Percentiles rank a stretch among this genome's conserved stretches.
These are phyloP conservation scores for Sporothrix luriei DNA, from an alignment of 2,329 filamentous ascomycete species.

Conservation along the genomic window DNA sequence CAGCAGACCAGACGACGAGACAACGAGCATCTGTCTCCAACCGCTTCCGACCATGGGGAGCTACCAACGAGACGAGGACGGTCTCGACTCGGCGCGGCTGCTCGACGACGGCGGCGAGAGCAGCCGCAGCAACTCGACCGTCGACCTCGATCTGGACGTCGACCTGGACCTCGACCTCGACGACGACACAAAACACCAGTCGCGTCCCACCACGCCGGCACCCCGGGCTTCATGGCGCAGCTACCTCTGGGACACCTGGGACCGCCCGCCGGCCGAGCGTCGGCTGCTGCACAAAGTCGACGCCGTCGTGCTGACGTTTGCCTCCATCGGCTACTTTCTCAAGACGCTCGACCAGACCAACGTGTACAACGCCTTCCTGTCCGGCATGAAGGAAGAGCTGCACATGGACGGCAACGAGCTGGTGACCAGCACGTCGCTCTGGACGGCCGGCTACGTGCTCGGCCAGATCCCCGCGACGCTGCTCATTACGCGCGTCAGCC, in stretches of 20 bases:
- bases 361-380: constrained; percentile 52
- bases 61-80: constrained; percentile 3
- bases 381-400: constrained; percentile 53
- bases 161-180: background rate
- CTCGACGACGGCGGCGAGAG: background rate
- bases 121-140: constrained; percentile 10
- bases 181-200: background rate
- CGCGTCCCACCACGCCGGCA: background rate
- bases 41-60: background rate
- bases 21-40: background rate
- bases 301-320: constrained; percentile 44
- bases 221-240: constrained; percentile 43
- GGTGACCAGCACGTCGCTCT: constrained; percentile 43
- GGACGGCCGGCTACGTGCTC: constrained; percentile 39
- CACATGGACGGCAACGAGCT: constrained; percentile 48
- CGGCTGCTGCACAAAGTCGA: constrained; percentile 44
- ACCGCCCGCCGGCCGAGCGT: constrained; percentile 42
- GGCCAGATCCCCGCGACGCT: constrained; percentile 40
- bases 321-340: constrained; percentile 43
- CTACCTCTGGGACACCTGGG: constrained; percentile 46
- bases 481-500: constrained; percentile 37
- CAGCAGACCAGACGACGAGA: background rate
- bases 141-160: background rate
- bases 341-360: constrained; percentile 48
- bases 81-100: background rate